Evolutionary conservation across 495 filamentous ascomycete species (phyloP).

Genomic region (Talaromyces borbonicus): DNA sequence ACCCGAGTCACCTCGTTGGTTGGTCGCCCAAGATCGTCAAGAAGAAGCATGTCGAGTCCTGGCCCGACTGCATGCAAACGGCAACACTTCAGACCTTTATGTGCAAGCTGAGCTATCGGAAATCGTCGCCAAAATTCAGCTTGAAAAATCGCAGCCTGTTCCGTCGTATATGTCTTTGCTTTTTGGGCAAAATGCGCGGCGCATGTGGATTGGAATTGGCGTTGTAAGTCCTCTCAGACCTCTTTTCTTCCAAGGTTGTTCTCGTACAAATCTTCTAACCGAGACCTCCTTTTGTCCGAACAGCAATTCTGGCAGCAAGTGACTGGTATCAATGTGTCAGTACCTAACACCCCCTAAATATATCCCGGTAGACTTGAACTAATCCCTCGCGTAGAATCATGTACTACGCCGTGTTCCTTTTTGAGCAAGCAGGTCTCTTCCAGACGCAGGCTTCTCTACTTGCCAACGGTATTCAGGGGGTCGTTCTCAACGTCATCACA

Average conservation of each 20-base stretch:
- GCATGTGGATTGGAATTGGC: slow-evolving; percentile 23
- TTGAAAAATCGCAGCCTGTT: slow-evolving; percentile 14
- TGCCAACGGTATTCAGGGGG: slow-evolving; percentile 18
- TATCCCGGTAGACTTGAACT: not conserved
- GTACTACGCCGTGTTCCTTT: slow-evolving; percentile 21
- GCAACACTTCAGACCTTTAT: slow-evolving; percentile 13
- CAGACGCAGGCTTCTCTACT: slow-evolving; percentile 14
- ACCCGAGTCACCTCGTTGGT: slow-evolving; percentile 40
- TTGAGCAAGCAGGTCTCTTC: slow-evolving; percentile 17
- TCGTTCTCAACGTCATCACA: slow-evolving; percentile 18
- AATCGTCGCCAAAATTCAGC: slow-evolving; percentile 15
- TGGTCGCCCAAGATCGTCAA: slow-evolving; percentile 23
- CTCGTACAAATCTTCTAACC: not conserved
- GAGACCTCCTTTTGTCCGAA: not conserved
- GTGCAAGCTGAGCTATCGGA: slow-evolving; percentile 14
- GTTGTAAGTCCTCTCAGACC: slow-evolving; percentile 10
- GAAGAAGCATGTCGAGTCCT: slow-evolving; percentile 30
- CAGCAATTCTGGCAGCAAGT: slow-evolving; percentile 25
- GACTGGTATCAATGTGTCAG: slow-evolving; percentile 21
- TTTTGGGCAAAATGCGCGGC: slow-evolving; percentile 16
- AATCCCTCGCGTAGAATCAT: slow-evolving; percentile 15
- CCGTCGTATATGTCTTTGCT: slow-evolving; percentile 18
- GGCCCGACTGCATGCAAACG: slow-evolving; percentile 24
- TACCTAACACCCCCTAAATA: no score
- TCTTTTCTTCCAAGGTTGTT: not conserved